A percentile compares a stretch with the other conserved stretches of the same genome.
These are phyloP conservation scores for Glycyrrhiza uralensis DNA, from an alignment of 306 rosid genomes.

Conservation along the genomic window DNA sequence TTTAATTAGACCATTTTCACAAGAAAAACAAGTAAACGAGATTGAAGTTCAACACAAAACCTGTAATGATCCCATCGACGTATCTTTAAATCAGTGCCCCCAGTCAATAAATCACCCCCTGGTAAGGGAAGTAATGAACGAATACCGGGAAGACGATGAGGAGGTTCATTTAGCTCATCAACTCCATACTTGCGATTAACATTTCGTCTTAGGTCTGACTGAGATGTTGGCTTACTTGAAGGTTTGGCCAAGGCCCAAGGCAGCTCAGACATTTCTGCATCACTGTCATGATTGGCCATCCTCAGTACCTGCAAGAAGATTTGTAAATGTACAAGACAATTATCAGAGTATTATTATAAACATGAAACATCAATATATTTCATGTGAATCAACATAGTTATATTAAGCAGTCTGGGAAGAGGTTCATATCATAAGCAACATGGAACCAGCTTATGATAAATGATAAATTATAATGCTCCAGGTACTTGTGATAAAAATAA, in stretches of 20 bases:
- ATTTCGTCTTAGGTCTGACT: slow-evolving; percentile 64
- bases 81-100: slow-evolving; percentile 92
- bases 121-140: slow-evolving; percentile 93
- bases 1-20: not conserved
- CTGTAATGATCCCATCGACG: slow-evolving; percentile 94
- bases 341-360: not conserved
- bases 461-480: not conserved
- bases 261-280: slow-evolving; percentile 71
- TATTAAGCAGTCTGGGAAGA: not conserved
- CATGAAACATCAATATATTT: slow-evolving; percentile 13
- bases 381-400: not conserved
- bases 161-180: slow-evolving; percentile 84
- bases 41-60: slow-evolving; percentile 39
- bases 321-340: slow-evolving; percentile 9
- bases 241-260: slow-evolving; percentile 92
- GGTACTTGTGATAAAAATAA: slow-evolving; percentile 10
- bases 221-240: slow-evolving; percentile 55
- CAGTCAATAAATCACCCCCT: slow-evolving; percentile 93
- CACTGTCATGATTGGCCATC: slow-evolving; percentile 69
- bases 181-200: slow-evolving; percentile 82
- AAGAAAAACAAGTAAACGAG: slow-evolving; percentile 14
- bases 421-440: slow-evolving; percentile 11
- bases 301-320: slow-evolving; percentile 61
- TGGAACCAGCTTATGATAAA: slow-evolving; percentile 7
- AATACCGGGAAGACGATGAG: slow-evolving; percentile 81